Percentiles rank a stretch among this genome's conserved stretches.
These are phyloP conservation scores for Brettanomyces custersianus DNA, from an alignment of 805 yeast genomes.

Conservation along the genomic window DNA sequence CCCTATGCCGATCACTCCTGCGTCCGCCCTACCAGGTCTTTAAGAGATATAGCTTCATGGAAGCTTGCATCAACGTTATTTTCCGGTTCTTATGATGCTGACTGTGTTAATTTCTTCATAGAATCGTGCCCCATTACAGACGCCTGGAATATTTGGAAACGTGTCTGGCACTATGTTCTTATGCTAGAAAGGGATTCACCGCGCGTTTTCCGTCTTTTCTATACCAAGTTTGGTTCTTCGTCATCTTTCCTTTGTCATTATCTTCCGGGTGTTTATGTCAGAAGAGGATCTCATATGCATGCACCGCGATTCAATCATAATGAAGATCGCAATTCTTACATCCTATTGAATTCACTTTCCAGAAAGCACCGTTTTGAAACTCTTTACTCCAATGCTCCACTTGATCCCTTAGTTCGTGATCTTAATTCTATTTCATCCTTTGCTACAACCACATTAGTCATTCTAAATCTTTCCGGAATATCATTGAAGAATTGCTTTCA, in stretches of 20 bases:
- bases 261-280: conserved; percentile 9
- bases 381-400: conserved; percentile 19
- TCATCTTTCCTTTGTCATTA: conserved; percentile 13
- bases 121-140: background rate
- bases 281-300: too few relatives aligned
- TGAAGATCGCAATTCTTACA: conserved; percentile 11
- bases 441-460: conserved; percentile 8
- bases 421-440: conserved; percentile 3
- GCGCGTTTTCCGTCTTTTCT: conserved; percentile 21
- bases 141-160: conserved; percentile 17
- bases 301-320: conserved; percentile 11
- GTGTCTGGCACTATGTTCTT: conserved; percentile 25
- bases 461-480: conserved; percentile 13
- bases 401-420: conserved; percentile 7
- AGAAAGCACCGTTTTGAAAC: conserved; percentile 28
- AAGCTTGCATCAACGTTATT: background rate
- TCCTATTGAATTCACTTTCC: conserved; percentile 10
- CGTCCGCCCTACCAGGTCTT: too few relatives aligned
- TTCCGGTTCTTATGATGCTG: too few relatives aligned
- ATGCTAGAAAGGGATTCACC: conserved; percentile 24
- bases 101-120: background rate
- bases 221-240: conserved; percentile 11
- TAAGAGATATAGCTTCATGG: background rate
- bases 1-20: too few relatives aligned
- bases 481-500: conserved; percentile 5